These are phyloP conservation scores for Asterophora parasitica DNA, from an alignment of 768 basidiomycete species.

Conservation along the genomic window DNA sequence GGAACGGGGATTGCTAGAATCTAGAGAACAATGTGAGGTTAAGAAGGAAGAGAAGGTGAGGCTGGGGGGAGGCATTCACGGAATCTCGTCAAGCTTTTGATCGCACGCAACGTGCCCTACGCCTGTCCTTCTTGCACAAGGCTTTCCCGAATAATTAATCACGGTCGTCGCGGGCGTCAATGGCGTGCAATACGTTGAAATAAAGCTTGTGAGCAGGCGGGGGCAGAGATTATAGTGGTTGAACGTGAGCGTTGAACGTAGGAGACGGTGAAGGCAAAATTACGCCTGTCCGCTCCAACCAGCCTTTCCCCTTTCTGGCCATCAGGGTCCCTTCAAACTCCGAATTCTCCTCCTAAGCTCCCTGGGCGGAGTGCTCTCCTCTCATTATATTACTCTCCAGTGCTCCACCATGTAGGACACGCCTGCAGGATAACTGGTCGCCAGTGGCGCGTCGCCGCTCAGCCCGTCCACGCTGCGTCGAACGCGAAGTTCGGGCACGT, in stretches of 20 bases:
- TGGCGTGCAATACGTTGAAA: constrained; percentile 1
- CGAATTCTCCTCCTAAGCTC: constrained; percentile 11
- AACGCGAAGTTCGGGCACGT: constrained; percentile 3
- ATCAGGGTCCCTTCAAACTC: constrained; percentile 26
- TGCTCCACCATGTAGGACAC: background rate
- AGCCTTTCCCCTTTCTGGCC: constrained; percentile 17
- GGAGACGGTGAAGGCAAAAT: constrained; percentile 11
- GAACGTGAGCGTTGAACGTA: no score
- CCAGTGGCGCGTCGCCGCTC: background rate
- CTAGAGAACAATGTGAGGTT: constrained; percentile 33
- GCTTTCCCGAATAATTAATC: constrained; percentile 41
- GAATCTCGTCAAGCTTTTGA: constrained; percentile 60
- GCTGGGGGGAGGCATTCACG: constrained; percentile 52
- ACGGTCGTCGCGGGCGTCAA: constrained; percentile 11
- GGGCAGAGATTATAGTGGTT: constrained; percentile 3
- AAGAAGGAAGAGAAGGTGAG: constrained; percentile 51
- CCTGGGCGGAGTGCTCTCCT: background rate
- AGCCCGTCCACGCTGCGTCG: background rate
- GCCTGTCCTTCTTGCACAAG: constrained; percentile 37
- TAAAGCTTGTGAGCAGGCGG: background rate
- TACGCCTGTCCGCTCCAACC: constrained; percentile 16
- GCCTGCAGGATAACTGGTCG: no score
- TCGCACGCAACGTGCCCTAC: constrained; percentile 71
- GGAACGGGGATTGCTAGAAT: constrained; percentile 25
- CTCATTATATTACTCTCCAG: background rate